These are phyloP conservation scores for Rhodamnia rubescens DNA, from an alignment of 345 rosid genomes.

Conservation along the genomic window DNA sequence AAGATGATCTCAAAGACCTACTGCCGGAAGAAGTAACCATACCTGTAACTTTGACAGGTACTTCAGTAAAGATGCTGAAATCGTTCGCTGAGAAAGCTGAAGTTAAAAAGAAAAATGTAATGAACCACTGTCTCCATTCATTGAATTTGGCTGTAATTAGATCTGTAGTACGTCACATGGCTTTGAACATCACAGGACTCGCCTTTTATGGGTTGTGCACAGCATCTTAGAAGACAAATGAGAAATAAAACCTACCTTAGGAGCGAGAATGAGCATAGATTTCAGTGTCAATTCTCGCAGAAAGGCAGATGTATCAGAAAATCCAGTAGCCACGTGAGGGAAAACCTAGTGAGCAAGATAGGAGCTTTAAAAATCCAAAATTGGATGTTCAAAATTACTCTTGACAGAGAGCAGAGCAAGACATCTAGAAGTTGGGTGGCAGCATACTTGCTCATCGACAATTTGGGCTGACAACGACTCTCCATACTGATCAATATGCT, in stretches of 20 bases:
- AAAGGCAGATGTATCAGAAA: conserved; percentile 84
- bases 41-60: conserved; percentile 97
- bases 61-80: conserved; percentile 84
- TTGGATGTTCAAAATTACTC: neutral
- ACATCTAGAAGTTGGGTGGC: neutral
- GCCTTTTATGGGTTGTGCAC: neutral
- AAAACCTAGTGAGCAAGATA: conserved; percentile 46
- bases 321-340: conserved; percentile 91
- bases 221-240: neutral
- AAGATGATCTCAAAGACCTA: neutral
- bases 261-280: conserved; percentile 93
- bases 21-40: neutral
- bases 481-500: conserved; percentile 96
- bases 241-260: conserved; percentile 46
- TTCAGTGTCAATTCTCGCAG: conserved; percentile 97
- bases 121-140: neutral
- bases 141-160: neutral
- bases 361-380: neutral
- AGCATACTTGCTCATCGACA: conserved; percentile 92
- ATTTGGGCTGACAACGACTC: conserved; percentile 75
- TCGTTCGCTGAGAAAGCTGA: conserved; percentile 94
- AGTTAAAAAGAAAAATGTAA: neutral
- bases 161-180: neutral
- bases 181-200: neutral
- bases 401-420: neutral